phyloP scores from a whole-genome alignment of 1,139 yeast species.

The Hanseniaspora sp. region DNA sequence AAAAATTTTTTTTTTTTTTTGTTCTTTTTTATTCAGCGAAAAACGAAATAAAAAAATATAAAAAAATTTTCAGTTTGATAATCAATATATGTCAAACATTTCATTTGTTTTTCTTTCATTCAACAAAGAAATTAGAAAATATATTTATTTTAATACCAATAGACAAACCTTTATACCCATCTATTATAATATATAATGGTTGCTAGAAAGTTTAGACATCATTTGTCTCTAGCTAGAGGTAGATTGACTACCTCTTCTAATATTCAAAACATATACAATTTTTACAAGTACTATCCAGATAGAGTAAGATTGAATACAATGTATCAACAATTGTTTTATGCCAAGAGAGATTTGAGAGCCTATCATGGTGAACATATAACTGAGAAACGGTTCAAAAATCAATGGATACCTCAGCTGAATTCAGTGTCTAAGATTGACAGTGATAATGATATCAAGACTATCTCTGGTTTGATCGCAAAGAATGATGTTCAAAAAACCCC shows the following conservation, averaged over 20 bases:
- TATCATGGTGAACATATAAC: slow-evolving; percentile 93
- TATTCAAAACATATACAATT: slow-evolving; percentile 80
- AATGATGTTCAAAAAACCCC: slow-evolving; percentile 50
- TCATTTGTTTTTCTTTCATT: no score
- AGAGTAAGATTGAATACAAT: slow-evolving; percentile 47
- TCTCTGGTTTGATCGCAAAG: slow-evolving; percentile 44
- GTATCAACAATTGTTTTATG: slow-evolving; percentile 83
- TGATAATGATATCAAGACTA: background rate
- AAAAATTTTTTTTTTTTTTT: no score
- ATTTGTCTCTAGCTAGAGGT: slow-evolving; percentile 52
- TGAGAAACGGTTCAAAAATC: slow-evolving; percentile 66
- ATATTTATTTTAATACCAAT: no score
- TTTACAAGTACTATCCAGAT: slow-evolving; percentile 39
- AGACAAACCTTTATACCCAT: background rate
- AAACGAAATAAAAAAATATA: no score
- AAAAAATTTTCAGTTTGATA: no score
- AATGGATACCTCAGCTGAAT: slow-evolving; percentile 62
- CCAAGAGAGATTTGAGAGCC: slow-evolving; percentile 85
- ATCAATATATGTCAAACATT: no score
- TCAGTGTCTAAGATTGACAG: slow-evolving; percentile 72
- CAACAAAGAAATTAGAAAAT: background rate
- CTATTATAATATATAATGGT: background rate
- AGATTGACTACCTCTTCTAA: slow-evolving; percentile 85
- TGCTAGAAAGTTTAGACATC: slow-evolving; percentile 10
- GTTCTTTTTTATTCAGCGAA: no score